Conservation (phyloP, 257 asterid species). For the Solanum corneliomulleri region DNA sequence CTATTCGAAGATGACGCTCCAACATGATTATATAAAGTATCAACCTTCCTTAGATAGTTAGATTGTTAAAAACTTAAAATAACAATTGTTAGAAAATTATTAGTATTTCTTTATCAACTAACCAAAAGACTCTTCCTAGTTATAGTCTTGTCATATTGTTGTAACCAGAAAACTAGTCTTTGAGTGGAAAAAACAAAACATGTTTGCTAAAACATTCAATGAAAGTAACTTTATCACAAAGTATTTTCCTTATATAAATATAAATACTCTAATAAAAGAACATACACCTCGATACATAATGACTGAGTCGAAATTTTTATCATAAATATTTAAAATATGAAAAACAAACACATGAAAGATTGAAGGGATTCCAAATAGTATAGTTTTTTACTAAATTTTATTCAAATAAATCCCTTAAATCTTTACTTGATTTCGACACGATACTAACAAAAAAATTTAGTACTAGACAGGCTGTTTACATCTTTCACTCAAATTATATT, state of each 20-base stretch:
- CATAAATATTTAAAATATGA: rapidly evolving
- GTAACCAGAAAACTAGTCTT: background rate
- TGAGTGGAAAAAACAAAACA: background rate
- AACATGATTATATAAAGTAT: background rate
- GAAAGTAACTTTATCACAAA: background rate
- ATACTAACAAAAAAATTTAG: background rate
- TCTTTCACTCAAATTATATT: slow-evolving; percentile 2
- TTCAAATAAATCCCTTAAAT: rapidly evolving
- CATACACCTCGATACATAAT: background rate
- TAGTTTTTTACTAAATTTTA: too few species aligned
- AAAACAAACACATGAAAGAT: rapidly evolving
- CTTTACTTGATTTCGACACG: background rate
- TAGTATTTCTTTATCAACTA: background rate
- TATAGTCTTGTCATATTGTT: background rate
- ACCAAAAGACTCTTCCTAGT: background rate
- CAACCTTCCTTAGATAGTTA: background rate
- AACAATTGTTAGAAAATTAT: background rate
- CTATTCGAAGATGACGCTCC: too few species aligned
- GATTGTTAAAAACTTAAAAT: background rate
- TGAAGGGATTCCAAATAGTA: background rate
- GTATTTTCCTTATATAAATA: background rate
- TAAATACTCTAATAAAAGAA: background rate
- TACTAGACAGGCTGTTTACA: slow-evolving; percentile 13
- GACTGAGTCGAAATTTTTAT: background rate
- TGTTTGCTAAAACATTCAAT: background rate